A percentile compares a stretch with the other conserved stretches of the same genome.
phyloP scores from a whole-genome alignment of 2,329 filamentous ascomycete species.

The Coniochaeta prunicola region DNA sequence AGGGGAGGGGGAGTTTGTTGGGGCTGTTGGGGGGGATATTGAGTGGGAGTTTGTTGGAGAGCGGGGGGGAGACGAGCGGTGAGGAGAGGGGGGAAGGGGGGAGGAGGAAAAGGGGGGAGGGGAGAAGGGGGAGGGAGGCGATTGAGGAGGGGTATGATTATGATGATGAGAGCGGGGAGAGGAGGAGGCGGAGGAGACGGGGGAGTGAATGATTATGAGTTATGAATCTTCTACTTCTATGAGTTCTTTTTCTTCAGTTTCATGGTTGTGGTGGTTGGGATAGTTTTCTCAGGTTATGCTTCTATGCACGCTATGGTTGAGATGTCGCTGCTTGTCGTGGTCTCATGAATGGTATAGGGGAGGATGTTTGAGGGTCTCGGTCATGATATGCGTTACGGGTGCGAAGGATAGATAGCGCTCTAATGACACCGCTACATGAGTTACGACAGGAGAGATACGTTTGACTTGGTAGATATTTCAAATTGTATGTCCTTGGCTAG shows the following conservation, averaged over 20 bases:
- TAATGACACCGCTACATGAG: too few relatives aligned
- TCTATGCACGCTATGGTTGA: too few relatives aligned
- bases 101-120: conserved; percentile 4
- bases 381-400: too few relatives aligned
- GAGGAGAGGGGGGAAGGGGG: conserved; percentile 2
- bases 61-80: conserved; percentile 1
- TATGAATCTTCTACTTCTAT: background rate
- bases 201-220: background rate
- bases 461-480: too few relatives aligned
- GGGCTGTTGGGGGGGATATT: conserved; percentile 20
- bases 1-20: conserved; percentile 18
- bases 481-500: too few relatives aligned
- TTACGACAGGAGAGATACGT: too few relatives aligned
- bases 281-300: too few relatives aligned
- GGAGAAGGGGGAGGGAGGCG: conserved; percentile 3
- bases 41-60: conserved; percentile 14
- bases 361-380: too few relatives aligned
- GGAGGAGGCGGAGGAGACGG: background rate
- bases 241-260: background rate
- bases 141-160: conserved; percentile 1
- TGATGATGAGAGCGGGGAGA: conserved; percentile 1
- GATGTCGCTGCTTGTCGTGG: too few relatives aligned
- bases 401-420: too few relatives aligned
- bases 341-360: too few relatives aligned
- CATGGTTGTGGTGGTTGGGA: too few relatives aligned